phyloP scores from a whole-genome alignment of 106 monocot species.

The Vanilla planifolia region DNA sequence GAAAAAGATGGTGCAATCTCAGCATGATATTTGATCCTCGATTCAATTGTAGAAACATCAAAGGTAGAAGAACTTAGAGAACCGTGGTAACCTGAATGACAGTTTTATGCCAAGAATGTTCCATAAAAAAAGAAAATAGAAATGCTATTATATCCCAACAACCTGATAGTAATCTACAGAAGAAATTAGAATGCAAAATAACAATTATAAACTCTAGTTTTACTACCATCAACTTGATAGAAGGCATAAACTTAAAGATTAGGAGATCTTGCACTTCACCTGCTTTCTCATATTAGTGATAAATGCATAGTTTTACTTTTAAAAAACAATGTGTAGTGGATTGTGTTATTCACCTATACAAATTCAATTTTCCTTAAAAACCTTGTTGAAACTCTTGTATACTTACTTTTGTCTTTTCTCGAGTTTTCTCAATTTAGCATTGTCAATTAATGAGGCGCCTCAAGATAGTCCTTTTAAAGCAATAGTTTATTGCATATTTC shows the following conservation, averaged over 20 bases:
- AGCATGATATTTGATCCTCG: slow-evolving; percentile 84
- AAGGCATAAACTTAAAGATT: background rate
- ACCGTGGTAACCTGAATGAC: background rate
- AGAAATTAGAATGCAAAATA: background rate
- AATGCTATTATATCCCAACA: background rate
- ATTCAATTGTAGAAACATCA: slow-evolving; percentile 61
- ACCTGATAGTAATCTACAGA: background rate
- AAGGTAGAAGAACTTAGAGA: slow-evolving; percentile 27
- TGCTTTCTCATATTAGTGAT: too few relatives aligned
- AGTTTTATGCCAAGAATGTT: background rate
- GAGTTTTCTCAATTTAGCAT: too few relatives aligned
- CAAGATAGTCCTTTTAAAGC: too few relatives aligned
- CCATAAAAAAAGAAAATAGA: background rate
- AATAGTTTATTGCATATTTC: too few relatives aligned
- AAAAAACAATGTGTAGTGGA: too few relatives aligned
- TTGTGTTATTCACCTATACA: too few relatives aligned
- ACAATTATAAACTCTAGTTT: background rate
- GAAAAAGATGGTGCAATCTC: slow-evolving; percentile 92
- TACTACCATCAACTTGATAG: background rate
- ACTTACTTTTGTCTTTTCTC: too few relatives aligned
- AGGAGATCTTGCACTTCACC: background rate
- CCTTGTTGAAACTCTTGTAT: too few relatives aligned
- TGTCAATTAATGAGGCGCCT: too few relatives aligned
- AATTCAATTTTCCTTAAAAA: too few relatives aligned
- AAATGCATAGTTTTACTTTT: too few relatives aligned